Percentiles rank a stretch among this genome's conserved stretches.
phyloP scores from a whole-genome alignment of 345 rosid genomes.

The Populus davidiana region DNA sequence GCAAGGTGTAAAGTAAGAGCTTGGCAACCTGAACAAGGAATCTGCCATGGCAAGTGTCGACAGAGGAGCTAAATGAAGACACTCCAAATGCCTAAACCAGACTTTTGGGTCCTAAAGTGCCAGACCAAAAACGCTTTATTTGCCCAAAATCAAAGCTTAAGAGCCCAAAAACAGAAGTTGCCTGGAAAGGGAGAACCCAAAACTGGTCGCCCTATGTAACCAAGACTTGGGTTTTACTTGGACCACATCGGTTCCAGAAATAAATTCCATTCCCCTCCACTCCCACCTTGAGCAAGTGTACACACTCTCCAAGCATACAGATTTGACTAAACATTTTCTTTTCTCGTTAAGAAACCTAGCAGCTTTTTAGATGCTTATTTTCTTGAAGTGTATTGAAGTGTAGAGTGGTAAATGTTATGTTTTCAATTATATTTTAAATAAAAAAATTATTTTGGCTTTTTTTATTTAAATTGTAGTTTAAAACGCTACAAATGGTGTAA shows the following conservation, averaged over 20 bases:
- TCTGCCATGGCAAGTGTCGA: background rate
- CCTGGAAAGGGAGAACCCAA: background rate
- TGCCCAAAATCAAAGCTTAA: background rate
- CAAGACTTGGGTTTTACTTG: constrained; percentile 2
- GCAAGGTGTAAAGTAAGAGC: constrained; percentile 14
- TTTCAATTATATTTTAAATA: too few species aligned
- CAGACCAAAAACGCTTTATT: too few species aligned
- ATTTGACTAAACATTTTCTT: background rate
- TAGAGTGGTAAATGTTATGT: too few species aligned
- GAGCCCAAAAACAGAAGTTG: constrained; percentile 17
- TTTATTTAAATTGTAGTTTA: too few species aligned
- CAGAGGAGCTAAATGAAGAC: background rate
- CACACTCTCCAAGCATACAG: constrained; percentile 14
- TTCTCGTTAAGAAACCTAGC: too few species aligned
- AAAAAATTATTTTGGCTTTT: too few species aligned
- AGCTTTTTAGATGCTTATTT: too few species aligned
- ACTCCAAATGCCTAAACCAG: background rate
- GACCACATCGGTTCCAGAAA: background rate
- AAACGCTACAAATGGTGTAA: too few species aligned
- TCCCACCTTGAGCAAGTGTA: background rate
- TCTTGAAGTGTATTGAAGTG: too few species aligned
- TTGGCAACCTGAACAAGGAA: constrained; percentile 19
- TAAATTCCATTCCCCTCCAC: background rate
- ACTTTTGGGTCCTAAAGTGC: background rate
- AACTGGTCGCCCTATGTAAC: background rate